Percentiles rank a stretch among this genome's conserved stretches.
phyloP scores from a whole-genome alignment of 78 protist species.

The Polysphondylium violaceum region DNA sequence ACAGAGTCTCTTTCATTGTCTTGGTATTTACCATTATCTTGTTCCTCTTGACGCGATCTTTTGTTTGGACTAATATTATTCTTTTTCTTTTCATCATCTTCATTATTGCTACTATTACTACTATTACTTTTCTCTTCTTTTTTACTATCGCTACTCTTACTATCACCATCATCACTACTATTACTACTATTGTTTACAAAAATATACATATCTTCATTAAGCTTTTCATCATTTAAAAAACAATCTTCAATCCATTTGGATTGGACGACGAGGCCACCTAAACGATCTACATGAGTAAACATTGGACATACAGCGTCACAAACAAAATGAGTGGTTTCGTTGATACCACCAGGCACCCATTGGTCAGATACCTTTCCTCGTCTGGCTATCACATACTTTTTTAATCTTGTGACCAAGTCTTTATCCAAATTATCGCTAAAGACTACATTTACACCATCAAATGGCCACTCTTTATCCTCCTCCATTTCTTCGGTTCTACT shows the following conservation, averaged over 20 bases:
- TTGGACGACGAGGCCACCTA: conserved; percentile 60
- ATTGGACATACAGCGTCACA: conserved; percentile 34
- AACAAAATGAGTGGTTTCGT: conserved; percentile 58
- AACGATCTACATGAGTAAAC: conserved; percentile 49
- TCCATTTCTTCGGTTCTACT: neutral
- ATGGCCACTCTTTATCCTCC: neutral
- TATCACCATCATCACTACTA: neutral
- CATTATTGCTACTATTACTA: too few species aligned
- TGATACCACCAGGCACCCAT: conserved; percentile 11
- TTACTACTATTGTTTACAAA: too few species aligned
- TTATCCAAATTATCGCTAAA: neutral
- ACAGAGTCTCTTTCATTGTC: conserved; percentile 22
- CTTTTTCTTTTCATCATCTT: too few species aligned
- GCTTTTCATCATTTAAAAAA: conserved; percentile 2
- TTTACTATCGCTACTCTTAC: too few species aligned
- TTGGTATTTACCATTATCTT: neutral
- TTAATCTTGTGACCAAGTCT: neutral
- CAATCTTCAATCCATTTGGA: conserved; percentile 69
- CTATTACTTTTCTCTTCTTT: too few species aligned
- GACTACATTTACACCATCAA: conserved; percentile 34
- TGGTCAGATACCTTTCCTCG: neutral
- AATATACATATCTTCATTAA: too few species aligned
- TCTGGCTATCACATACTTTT: neutral
- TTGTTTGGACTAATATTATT: too few species aligned
- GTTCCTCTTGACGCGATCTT: too few species aligned